Evolutionary conservation across 352 stramenopile genomes (phyloP), one percentile per base, ranked within the genome.

Genomic region (Stephanocyclus meneghinianus): DNA sequence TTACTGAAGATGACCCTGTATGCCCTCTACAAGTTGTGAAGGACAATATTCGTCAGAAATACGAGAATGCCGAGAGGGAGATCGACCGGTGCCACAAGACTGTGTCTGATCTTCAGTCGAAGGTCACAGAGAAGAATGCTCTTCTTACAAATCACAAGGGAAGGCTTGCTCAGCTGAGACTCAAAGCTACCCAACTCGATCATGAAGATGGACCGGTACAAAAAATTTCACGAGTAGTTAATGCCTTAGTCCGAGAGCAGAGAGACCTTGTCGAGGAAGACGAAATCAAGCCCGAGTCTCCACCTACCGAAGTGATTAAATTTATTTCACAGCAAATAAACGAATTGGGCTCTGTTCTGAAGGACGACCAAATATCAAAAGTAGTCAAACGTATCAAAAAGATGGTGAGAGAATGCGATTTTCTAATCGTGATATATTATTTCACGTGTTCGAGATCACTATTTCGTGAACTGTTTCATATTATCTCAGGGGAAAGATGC

Each of bases 311-410:
- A 15, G 29, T 93, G 18, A 48, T 91, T 6, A 71, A 72, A 11
- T 88, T 88, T 47, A 63, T 92, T 44, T 67, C 60, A 11, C 37
- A 80, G 13, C 48, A 71, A 50, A 64, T 92, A 10, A 78, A 76
- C 26, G 68, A 80, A 18, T 35, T 75, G 10, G 69, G 51, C 26
- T 21, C 32, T 35, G 50, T 78, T 40, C 11, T 68, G 21, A 68
- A 68, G 18, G 40, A 55, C 18, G 60, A 68, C 4, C 60, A 68
- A 42, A 68, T 68, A 15, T 15, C 30, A 9, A 57, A 55, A 42
- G 44, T 68, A n/a, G 76, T 91, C 0, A 87, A 82, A 59, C 69
- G 69, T 15, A 64, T 92, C 26, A 89, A 86, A 30, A 88, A 83
- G 32, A 70, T 90, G 76, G 85, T 85, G 71, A 87, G 77, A 26